Evolutionary conservation across 1,284 basidiomycete genomes (phyloP), one percentile per base, ranked within the genome.

Genomic region (Stygiomarasmius scandens): DNA sequence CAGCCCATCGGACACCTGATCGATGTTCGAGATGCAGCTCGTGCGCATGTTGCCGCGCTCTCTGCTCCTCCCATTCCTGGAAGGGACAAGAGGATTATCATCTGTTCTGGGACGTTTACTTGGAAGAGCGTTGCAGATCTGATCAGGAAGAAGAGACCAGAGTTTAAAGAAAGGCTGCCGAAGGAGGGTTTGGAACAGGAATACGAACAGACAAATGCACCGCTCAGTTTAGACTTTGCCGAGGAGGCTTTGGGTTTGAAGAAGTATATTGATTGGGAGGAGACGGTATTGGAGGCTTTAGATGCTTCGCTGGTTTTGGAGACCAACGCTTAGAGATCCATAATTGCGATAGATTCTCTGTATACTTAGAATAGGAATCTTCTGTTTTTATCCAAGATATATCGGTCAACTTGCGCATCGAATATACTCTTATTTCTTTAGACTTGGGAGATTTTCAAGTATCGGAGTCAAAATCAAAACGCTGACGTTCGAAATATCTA

Each of bases 11-110:
- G 54, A 9, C 51, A 60, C 34, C 5, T 60, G 11, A 47, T 48
- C 5, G 58, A 56, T 22, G 58, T 56, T 12, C 58, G 58, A 6
- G 58, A 60, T 22, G 46, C 53, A 43, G 58, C 58, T 11, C 34
- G 48, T 6, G 58, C 54, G 2, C 58, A 60, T 32, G 16, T 60
- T 14, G 20, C 41, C n/a, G 54, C 54, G 16, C 51, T 60, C 20
- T 36, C 54, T 36, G 41, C 47, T 2, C 50, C 46, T 24, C 19
- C 48, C 6, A n/a, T 52, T 34, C 44, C 58, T 2, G 54, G 55
- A 3, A 43, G 41, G 9, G 27, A 60, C 20, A 60, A 56, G 23
- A 43, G 58, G 22, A 47, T 60, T 22, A 60, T 60, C 47, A 20
- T 55, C 10, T 12, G 12, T 16, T 16, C 12, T 2, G 22, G 22